Conservation (phyloP, 1,139 yeast species). For the Scheffersomyces illinoinensis region DNA sequence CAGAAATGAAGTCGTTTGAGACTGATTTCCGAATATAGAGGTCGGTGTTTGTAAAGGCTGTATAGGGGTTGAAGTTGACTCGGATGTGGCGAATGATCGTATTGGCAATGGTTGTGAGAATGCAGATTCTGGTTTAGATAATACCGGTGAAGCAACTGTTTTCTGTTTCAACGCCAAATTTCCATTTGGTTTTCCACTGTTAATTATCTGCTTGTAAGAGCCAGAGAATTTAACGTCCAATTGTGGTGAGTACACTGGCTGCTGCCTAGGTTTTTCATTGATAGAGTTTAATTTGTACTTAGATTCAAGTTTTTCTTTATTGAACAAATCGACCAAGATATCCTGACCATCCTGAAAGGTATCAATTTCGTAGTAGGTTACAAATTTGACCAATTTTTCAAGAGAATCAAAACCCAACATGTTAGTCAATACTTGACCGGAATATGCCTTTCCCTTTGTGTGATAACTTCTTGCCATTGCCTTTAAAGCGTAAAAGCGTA, state of each 20-base stretch:
- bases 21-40: neutral
- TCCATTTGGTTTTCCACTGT: slow-evolving; percentile 37
- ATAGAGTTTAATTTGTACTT: slow-evolving; percentile 46
- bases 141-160: slow-evolving; percentile 1
- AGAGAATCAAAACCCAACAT: slow-evolving; percentile 67
- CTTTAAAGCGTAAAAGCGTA: slow-evolving; percentile 73
- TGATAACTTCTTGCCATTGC: slow-evolving; percentile 71
- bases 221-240: slow-evolving; percentile 51
- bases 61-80: neutral
- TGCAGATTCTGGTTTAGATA: neutral
- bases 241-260: slow-evolving; percentile 57
- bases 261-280: slow-evolving; percentile 48
- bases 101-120: neutral
- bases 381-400: slow-evolving; percentile 56
- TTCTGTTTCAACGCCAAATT: slow-evolving; percentile 19
- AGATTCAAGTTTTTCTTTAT: slow-evolving; percentile 45
- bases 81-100: neutral
- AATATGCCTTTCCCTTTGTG: slow-evolving; percentile 66
- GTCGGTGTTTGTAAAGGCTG: neutral
- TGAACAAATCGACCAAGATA: slow-evolving; percentile 54
- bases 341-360: slow-evolving; percentile 35
- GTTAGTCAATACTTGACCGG: slow-evolving; percentile 44
- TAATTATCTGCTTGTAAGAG: slow-evolving; percentile 32
- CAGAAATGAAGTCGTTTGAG: neutral
- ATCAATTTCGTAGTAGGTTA: slow-evolving; percentile 65